phyloP scores from a whole-genome alignment of 225 moss, liverwort and hornwort genomes.

The Physcomitrellopsis africana region DNA sequence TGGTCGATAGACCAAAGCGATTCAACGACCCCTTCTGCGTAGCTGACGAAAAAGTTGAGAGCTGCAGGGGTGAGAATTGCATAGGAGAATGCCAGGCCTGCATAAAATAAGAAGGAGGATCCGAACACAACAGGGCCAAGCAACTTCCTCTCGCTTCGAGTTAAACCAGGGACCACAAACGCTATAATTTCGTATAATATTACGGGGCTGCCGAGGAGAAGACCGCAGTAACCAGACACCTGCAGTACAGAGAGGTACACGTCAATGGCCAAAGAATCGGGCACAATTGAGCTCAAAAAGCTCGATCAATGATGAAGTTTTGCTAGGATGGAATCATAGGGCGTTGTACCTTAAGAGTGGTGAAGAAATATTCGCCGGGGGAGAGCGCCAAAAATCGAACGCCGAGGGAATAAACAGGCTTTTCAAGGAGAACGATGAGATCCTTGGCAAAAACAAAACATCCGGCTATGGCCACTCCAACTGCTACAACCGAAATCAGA shows the following conservation, averaged over 20 bases:
- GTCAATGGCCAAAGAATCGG: not conserved
- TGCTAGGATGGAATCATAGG: not conserved
- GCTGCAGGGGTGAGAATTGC: conserved; percentile 91
- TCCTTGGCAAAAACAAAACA: conserved; percentile 90
- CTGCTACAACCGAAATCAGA: conserved; percentile 68
- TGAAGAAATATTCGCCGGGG: conserved; percentile 96
- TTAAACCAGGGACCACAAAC: conserved; percentile 91
- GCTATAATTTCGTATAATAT: conserved; percentile 92
- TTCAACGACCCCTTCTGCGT: conserved; percentile 96
- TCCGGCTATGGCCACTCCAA: conserved; percentile 72
- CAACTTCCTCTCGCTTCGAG: conserved; percentile 84
- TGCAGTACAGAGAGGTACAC: conserved; percentile 32
- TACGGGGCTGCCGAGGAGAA: conserved; percentile 89
- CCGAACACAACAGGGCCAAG: conserved; percentile 90
- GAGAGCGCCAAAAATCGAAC: conserved; percentile 95
- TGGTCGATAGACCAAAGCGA: conserved; percentile 99
- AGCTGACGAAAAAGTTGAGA: conserved; percentile 90
- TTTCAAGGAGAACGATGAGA: conserved; percentile 84
- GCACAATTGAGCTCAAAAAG: not conserved
- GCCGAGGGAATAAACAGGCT: conserved; percentile 87
- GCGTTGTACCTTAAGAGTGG: conserved; percentile 81
- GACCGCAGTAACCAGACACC: conserved; percentile 98
- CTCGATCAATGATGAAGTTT: not conserved
- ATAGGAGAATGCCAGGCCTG: conserved; percentile 85
- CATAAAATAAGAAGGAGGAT: conserved; percentile 83